A percentile compares a stretch with the other conserved stretches of the same genome.
Evolutionary conservation across 169 alveolate genomes (phyloP).

Genomic region (Theileria luwenshuni): DNA sequence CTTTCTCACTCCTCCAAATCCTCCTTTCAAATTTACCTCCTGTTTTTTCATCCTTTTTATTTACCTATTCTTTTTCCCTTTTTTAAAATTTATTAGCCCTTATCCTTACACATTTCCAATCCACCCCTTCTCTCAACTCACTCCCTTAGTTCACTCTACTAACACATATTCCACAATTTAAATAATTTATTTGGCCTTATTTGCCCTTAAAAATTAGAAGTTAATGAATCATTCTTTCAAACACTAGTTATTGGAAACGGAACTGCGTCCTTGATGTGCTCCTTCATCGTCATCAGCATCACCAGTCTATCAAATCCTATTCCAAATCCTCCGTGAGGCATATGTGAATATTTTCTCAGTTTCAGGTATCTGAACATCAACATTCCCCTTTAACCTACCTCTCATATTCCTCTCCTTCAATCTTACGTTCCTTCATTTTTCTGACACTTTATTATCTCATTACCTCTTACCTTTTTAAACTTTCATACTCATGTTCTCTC

Average conservation of each 20-base stretch:
- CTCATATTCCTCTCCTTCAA: constrained; percentile 77
- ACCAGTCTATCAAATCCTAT: constrained; percentile 95
- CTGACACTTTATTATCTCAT: constrained; percentile 9
- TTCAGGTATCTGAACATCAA: constrained; percentile 80
- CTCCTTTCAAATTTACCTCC: no score
- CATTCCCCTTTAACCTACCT: constrained; percentile 26
- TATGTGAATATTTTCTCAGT: constrained; percentile 93
- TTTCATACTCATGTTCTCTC: constrained; percentile 89
- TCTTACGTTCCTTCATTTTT: constrained; percentile 82
- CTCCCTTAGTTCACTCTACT: no score
- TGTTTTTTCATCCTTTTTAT: no score
- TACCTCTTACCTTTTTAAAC: constrained; percentile 58
- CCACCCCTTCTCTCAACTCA: no score
- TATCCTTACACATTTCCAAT: no score
- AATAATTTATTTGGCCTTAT: no score
- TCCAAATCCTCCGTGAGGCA: constrained; percentile 99
- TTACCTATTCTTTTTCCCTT: no score
- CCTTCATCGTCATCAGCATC: constrained; percentile 95
- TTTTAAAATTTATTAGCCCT: no score
- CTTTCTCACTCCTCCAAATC: no score
- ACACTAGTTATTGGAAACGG: constrained; percentile 95
- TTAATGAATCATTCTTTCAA: no score
- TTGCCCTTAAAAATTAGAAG: no score
- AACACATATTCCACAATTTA: no score
- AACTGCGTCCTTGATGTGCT: constrained; percentile 97